Evolutionary conservation across 2,329 filamentous ascomycete species (phyloP), one percentile per base, ranked within the genome.

Genomic region (Elsinoe australis): DNA sequence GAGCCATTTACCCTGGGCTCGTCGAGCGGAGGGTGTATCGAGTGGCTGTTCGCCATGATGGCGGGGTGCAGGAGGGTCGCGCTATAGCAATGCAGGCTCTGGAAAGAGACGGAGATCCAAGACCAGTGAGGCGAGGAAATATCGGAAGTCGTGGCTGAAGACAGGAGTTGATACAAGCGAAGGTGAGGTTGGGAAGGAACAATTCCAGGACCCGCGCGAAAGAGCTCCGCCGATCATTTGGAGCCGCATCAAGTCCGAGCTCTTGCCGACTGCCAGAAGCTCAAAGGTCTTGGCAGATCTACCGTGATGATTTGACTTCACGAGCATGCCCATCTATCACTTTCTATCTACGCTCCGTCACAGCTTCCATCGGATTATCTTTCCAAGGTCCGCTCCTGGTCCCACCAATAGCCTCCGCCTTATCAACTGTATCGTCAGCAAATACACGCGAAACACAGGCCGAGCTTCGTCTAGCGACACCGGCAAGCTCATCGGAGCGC

Each of bases 11-110:
- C 57, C 51, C 67, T 69, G 54, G 68, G 69, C 56, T 69, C 65
- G 61, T 78, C 79, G 55, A 79, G 67, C 51, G 72, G 78, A 56
- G 67, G 73, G 28, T 53, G 50, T 54, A 55, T 28, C 61, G 68
- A 71, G 26, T 14, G 14, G 38, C 69, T 64, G 52, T 64, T 66
- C 54, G 74, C 67, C 75, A 79, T 79, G 32, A 50, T 64, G 55
- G 56, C 49, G 47, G 35, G 15, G 2, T 29, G 3, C n/a, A 14
- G 4, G 19, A 26, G 17, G 24, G 38, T 18, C 39, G 26, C 6
- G 21, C 26, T 9, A 21, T 21, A 18, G 6, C 7, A 10, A 9
- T 10, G 26, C 7, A 6, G 39, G 26, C 6, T 29, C 26, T 6
- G 7, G 26, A 29, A 12, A 29, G 26, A 29, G 6, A 29, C n/a